Evolutionary conservation across 148 eudicot species (phyloP), one percentile per base, ranked within the genome.

Genomic region (Persicaria tinctoria): DNA sequence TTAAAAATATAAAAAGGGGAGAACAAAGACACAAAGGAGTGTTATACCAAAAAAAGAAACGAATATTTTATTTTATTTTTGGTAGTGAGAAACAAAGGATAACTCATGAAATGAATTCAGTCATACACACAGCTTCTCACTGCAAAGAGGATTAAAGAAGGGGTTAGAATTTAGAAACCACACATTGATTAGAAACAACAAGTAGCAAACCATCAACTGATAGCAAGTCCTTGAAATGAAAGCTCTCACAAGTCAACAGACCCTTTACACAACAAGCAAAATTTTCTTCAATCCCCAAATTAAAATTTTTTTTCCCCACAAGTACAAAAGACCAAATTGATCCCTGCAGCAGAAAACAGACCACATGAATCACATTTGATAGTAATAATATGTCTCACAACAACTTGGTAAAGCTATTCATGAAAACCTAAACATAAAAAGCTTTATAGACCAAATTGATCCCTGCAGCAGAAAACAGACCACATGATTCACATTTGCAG

Each of bases 71-170:
- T n/a, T n/a, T n/a, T n/a, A n/a, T n/a, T n/a, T n/a, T n/a, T n/a
- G n/a, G n/a, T n/a, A n/a, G n/a, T n/a, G n/a, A n/a, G n/a, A n/a
- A n/a, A n/a, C n/a, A n/a, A n/a, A n/a, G n/a, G n/a, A n/a, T n/a
- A n/a, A 73, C 78, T 82, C 83, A 83, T 81, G 56, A 74, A 78
- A 74, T 55, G 56, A 14, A 55, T 41, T 45, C 46, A n/a, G n/a
- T n/a, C n/a, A n/a, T n/a, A 51, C 47, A 14, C 47, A 44, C 48
- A 7, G 64, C 1, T 73, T 54, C 73, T 53, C 73, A 20, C 73
- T 70, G 54, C 27, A 47, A 32, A 32, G 16, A 50, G 56, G 74
- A 72, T n/a, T 18, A 51, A 47, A 20, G 44, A 49, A 51, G 20
- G 50, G 46, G 41, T n/a, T n/a, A n/a, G n/a, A n/a, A n/a, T n/a